phyloP scores from a whole-genome alignment of 1,284 basidiomycete genomes.

The Phellopilus nigrolimitatus region DNA sequence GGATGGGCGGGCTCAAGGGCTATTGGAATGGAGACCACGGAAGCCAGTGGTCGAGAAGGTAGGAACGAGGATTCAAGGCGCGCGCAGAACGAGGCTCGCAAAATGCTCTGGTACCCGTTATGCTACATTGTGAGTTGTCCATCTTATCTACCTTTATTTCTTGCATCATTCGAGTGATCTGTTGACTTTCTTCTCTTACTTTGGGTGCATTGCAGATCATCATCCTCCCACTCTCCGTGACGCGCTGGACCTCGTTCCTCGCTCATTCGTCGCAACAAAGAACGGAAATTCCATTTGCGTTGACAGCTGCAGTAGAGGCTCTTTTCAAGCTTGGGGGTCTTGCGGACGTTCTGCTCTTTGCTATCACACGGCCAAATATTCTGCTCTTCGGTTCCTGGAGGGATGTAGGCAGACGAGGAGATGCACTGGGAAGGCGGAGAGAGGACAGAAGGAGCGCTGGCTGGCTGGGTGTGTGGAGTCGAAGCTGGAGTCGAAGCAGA shows the following conservation, averaged over 20 bases:
- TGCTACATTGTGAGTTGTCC: constrained; percentile 8
- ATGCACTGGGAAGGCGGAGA: not conserved
- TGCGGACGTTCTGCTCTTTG: constrained; percentile 25
- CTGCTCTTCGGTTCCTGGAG: constrained; percentile 20
- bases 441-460: too few species aligned
- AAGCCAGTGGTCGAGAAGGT: not conserved
- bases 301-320: constrained; percentile 19
- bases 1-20: not conserved
- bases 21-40: not conserved
- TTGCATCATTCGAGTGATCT: not conserved
- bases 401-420: too few species aligned
- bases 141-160: not conserved
- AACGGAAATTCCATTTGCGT: constrained; percentile 18
- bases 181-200: not conserved
- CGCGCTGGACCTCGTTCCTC: constrained; percentile 17
- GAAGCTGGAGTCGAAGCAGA: too few species aligned
- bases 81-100: constrained; percentile 8
- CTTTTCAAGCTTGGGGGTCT: constrained; percentile 23
- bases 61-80: not conserved
- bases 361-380: constrained; percentile 23
- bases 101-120: constrained; percentile 21
- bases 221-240: constrained; percentile 19
- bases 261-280: not conserved
- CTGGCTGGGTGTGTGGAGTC: too few species aligned
- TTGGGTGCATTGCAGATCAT: constrained; percentile 4